A percentile compares a stretch with the other conserved stretches of the same genome.
Evolutionary conservation across 192 early-diverging fungal species (phyloP).

Genomic region (Coemansia reversa): DNA sequence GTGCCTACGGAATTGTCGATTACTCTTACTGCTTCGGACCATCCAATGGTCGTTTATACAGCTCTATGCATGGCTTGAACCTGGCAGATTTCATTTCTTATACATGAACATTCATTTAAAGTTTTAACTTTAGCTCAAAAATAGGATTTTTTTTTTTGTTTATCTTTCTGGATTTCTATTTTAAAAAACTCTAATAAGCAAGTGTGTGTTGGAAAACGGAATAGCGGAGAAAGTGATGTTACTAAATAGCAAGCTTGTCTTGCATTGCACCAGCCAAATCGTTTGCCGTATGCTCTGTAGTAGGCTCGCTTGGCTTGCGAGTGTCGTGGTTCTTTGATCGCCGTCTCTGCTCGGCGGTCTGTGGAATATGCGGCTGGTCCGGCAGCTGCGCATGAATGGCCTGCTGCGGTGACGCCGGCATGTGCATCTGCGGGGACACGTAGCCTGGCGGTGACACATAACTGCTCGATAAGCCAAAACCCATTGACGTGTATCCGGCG

Average conservation of each 20-base stretch:
- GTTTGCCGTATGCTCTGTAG: conserved; percentile 2
- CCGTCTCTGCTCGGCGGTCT: background rate
- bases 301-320: background rate
- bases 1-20: conserved; percentile 57
- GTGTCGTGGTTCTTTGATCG: background rate
- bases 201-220: background rate
- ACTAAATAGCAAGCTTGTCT: conserved; percentile 31
- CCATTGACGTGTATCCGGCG: conserved; percentile 2
- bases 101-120: no score
- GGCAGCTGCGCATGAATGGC: background rate
- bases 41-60: conserved; percentile 9
- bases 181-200: conserved; percentile 5
- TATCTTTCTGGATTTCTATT: conserved; percentile 8
- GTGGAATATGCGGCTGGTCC: conserved; percentile 4
- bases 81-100: no score
- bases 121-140: no score
- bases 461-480: conserved; percentile 5
- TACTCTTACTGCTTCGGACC: background rate
- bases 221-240: background rate
- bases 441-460: conserved; percentile 26
- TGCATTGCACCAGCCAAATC: conserved; percentile 32
- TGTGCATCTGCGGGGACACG: conserved; percentile 12
- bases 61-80: conserved; percentile 5
- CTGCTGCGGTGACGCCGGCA: conserved; percentile 5
- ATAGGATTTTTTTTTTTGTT: background rate